Base-by-base conservation (phyloP, 805 yeast genomes). In the Ogataea corticis region DNA sequence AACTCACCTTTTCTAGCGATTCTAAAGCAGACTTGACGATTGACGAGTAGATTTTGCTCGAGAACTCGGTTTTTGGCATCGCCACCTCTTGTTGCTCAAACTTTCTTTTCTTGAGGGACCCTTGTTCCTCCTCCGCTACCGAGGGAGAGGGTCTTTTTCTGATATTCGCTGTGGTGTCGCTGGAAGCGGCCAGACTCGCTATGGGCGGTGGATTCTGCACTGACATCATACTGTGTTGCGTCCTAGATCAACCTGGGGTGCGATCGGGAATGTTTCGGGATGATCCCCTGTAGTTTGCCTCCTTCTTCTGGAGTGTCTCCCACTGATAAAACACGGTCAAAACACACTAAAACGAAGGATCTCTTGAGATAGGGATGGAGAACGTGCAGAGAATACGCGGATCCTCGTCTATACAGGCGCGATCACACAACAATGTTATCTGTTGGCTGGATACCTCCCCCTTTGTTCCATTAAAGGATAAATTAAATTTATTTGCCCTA, bases 11-110 rank as follows among this genome's bases (percentile, higher is more conserved):
- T 45, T 84, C 90, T 57, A 86, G 69, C 42, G 84, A 77, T 39
- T 82, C 86, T 51, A 88, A 67, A 25, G 92, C 94, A 42, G 87
- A 75, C 52, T 75, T 75, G 29, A 86, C 80, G 57, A 76, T 76
- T 4, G 63, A 58, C 19, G 57, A 44, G 38, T 60, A 62, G 44
- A 64, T 51, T 34, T 59, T 54, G 16, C 51, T 52, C 18, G 63
- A 53, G 40, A 63, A 59, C 19, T 51, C 51, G 18, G 19, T 19
- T 33, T 46, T 44, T 7, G 35, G 34, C n/a, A 13, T 15, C 18
- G 16, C 17, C 14, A 33, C 35, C 13, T 37, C 35, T 23, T 21
- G 27, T 33, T 21, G 23, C 23, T 28, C 18, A n/a, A 29, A n/a
- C 40, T n/a, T 18, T 29, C 31, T 11, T 30, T 23, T 27, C 44